Evolutionary conservation across 1,284 basidiomycete genomes (phyloP).

Genomic region (Paramarasmius palmivorus): DNA sequence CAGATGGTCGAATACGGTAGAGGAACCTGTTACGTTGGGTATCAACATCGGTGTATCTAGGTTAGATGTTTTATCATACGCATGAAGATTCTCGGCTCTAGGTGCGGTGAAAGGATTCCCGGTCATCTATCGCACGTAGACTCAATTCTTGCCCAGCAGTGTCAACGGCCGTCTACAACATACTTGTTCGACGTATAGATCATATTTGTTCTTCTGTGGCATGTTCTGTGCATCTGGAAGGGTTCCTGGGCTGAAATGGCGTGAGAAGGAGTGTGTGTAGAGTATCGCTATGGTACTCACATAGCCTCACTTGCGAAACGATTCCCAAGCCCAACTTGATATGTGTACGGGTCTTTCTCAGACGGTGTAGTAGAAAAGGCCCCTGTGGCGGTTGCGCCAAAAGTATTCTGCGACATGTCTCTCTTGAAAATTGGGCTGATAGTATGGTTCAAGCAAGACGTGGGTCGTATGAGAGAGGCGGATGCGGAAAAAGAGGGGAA

Average conservation of each 20-base stretch:
- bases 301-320: slow-evolving; percentile 53
- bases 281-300: slow-evolving; percentile 30
- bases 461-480: too few relatives aligned
- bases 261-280: not conserved
- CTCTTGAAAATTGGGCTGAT: not conserved
- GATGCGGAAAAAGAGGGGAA: not conserved
- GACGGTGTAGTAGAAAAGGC: slow-evolving; percentile 39
- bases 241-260: slow-evolving; percentile 44
- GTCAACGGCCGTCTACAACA: not conserved
- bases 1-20: slow-evolving; percentile 69
- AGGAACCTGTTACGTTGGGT: slow-evolving; percentile 43
- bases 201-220: slow-evolving; percentile 64
- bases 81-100: slow-evolving; percentile 39
- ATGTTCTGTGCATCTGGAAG: slow-evolving; percentile 57
- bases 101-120: slow-evolving; percentile 63
- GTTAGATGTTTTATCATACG: slow-evolving; percentile 28
- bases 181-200: slow-evolving; percentile 60
- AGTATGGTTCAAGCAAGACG: not conserved
- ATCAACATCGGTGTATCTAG: slow-evolving; percentile 5
- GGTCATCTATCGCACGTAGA: slow-evolving; percentile 47
- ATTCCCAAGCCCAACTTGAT: slow-evolving; percentile 58
- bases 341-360: slow-evolving; percentile 54
- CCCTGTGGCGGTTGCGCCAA: slow-evolving; percentile 40
- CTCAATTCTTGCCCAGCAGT: slow-evolving; percentile 1
- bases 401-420: slow-evolving; percentile 9